A percentile compares a stretch with the other conserved stretches of the same genome.
Conservation (phyloP, 2,329 filamentous ascomycete species). For the Sporothrix brunneoviolacea region DNA sequence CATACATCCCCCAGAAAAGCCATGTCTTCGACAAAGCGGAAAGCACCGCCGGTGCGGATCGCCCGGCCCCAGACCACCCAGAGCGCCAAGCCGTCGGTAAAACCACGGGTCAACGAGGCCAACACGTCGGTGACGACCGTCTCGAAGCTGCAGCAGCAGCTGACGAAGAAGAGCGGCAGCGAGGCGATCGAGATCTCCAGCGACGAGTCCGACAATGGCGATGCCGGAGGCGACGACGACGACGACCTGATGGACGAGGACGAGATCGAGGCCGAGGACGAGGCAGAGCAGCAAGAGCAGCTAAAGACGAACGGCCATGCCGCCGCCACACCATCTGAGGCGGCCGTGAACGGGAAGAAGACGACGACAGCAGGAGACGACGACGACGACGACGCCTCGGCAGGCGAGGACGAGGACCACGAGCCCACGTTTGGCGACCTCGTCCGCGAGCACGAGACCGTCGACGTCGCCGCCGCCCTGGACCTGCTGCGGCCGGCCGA, state of each 20-base stretch:
- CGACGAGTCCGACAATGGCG: slow-evolving; percentile 30
- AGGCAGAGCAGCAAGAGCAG: neutral
- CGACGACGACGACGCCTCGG: slow-evolving; percentile 3
- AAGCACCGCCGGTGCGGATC: slow-evolving; percentile 47
- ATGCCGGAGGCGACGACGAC: neutral
- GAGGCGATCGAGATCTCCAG: slow-evolving; percentile 53
- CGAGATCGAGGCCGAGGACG: slow-evolving; percentile 3
- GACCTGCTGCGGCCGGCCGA: slow-evolving; percentile 25
- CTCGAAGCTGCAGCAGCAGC: slow-evolving; percentile 25
- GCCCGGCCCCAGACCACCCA: slow-evolving; percentile 48
- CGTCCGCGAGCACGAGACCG: slow-evolving; percentile 63
- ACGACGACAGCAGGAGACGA: neutral
- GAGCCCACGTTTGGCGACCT: slow-evolving; percentile 71
- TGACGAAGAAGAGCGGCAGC: slow-evolving; percentile 20
- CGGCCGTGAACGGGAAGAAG: neutral
- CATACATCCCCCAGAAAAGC: too few relatives aligned
- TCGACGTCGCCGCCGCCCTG: slow-evolving; percentile 65
- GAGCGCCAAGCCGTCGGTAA: slow-evolving; percentile 44
- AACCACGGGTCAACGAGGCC: slow-evolving; percentile 51
- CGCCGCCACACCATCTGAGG: neutral
- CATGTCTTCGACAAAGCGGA: slow-evolving; percentile 56
- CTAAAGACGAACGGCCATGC: slow-evolving; percentile 4
- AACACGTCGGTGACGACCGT: slow-evolving; percentile 43
- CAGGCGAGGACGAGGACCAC: slow-evolving; percentile 36
- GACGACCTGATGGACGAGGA: slow-evolving; percentile 21